phyloP scores from a whole-genome alignment of 306 rosid genomes.

The Astragalus membranaceus region DNA sequence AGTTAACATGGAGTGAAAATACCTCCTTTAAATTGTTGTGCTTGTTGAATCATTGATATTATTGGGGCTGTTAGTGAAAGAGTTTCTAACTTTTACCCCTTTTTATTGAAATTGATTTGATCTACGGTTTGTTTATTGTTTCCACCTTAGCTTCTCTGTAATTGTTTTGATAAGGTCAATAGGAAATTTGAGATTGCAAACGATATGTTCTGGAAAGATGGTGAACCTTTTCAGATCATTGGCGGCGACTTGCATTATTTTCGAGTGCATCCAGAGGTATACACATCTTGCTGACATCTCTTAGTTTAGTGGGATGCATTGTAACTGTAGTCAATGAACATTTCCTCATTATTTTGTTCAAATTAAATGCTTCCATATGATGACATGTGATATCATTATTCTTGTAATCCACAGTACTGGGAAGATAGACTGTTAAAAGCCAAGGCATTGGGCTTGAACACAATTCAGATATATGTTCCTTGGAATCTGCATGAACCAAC shows the following conservation, averaged over 20 bases:
- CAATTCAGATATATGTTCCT: slow-evolving; percentile 86
- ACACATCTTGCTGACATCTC: slow-evolving; percentile 7
- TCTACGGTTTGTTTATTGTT: not conserved
- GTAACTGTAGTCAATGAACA: not conserved
- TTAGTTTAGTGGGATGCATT: not conserved
- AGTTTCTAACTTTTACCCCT: not conserved
- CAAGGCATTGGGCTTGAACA: slow-evolving; percentile 87
- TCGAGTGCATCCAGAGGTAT: slow-evolving; percentile 90
- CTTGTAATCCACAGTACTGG: slow-evolving; percentile 66
- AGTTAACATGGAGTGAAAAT: not conserved
- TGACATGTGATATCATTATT: slow-evolving; percentile 9
- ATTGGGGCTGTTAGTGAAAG: not conserved
- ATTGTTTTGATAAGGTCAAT: slow-evolving; percentile 32
- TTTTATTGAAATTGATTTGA: not conserved
- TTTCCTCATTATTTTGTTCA: slow-evolving; percentile 1
- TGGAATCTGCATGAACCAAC: slow-evolving; percentile 92
- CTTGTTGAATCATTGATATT: not conserved
- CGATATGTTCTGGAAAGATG: slow-evolving; percentile 88
- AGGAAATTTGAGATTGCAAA: slow-evolving; percentile 56
- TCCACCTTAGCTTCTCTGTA: not conserved
- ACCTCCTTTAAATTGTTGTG: not conserved
- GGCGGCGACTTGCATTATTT: slow-evolving; percentile 97
- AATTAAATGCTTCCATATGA: slow-evolving; percentile 17
- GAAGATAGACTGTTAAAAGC: slow-evolving; percentile 92
- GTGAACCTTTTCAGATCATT: slow-evolving; percentile 68